Base-by-base conservation (phyloP, 805 yeast species). In the Cyberlindnera japonica region DNA sequence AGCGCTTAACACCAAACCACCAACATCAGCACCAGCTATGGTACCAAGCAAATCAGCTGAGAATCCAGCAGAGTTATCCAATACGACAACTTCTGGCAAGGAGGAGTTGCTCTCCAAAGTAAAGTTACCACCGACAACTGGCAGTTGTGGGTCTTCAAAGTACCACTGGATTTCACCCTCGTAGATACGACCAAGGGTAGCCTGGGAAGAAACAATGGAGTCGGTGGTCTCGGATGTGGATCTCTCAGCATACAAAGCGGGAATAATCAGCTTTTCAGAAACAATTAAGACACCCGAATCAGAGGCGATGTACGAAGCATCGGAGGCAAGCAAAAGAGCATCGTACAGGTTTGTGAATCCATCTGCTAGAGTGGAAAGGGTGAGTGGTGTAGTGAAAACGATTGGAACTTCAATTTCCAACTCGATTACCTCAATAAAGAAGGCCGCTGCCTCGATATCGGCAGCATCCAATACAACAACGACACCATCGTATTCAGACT, bases 401-500 rank as follows among this genome's bases (percentile, higher is more conserved):
- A 74, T 66, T 5, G 81, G 79, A 39, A 68, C 25, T 12, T 41
- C 32, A 13, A 40, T 19, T 5, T 59, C 55, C 4, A 69, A 45
- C 13, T 74, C 69, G 30, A 67, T 56, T 19, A 31, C 32, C 42
- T 72, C 73, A 27, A 73, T 53, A 49, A 74, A 74, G 51, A 74
- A 74, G 1, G 75, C 70, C 7, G 79, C 69, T 45, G 71, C 74
- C 45, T 73, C 78, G 56, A 72, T 59, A 2, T 75, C 65, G 42
- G 71, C 73, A 5, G 76, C 66, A 6, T 75, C 77, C 49, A 72
- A 74, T 2, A 76, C 65, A 13, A 74, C 69, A 26, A 74, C 75
- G 11, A 71, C 61, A 9, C 76, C 79, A 50, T 72, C 74, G 41
- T 35, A 37, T 15, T 43, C 45, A 1, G 25, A 34, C 16, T 64